Evolutionary conservation across 768 basidiomycete species (phyloP), one percentile per base, ranked within the genome.

Genomic region (Hygrophorus russula): DNA sequence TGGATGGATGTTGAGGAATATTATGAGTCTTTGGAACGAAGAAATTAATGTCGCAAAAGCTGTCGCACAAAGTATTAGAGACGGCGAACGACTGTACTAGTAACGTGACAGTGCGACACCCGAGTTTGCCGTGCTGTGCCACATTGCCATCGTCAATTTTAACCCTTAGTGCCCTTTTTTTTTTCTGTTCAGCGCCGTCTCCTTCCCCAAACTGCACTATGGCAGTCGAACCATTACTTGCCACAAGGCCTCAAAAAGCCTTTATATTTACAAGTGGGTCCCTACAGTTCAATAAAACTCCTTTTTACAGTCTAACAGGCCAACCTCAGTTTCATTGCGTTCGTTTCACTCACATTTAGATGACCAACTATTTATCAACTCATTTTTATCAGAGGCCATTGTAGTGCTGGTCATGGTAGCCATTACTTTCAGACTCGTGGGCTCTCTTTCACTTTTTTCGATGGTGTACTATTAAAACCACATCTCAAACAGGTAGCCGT

Each of bases 351-450:
- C n/a, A 18, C 18, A 17, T 14, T 19, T 17, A 10, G 39, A n/a
- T 19, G 14, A 28, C 36, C 17, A 2, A 32, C 13, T 13, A 8
- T 29, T 14, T 5, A 20, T 13, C n/a, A 24, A 14, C 39, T 36
- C n/a, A 32, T 24, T 27, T 17, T 36, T 13, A 30, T 19, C 56
- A 89, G 86, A 90, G 67, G 86, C 82, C 1, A 62, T 82, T 37
- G 68, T 80, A 6, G 84, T 91, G 28, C 65, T 89, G 38, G 69
- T 72, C 8, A 79, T 90, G 78, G 79, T 90, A 43, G 80, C 62
- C 31, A 69, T 82, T 29, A 77, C 77, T 12, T 90, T 87, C 54
- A 66, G 70, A 50, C 64, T 73, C 54, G 87, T 80, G 49, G 49
- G 72, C 65, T 11, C 18, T 36, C 30, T 35, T 14, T 18, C 29